phyloP scores from a whole-genome alignment of 257 asterid genomes.

The Handroanthus guayacan region DNA sequence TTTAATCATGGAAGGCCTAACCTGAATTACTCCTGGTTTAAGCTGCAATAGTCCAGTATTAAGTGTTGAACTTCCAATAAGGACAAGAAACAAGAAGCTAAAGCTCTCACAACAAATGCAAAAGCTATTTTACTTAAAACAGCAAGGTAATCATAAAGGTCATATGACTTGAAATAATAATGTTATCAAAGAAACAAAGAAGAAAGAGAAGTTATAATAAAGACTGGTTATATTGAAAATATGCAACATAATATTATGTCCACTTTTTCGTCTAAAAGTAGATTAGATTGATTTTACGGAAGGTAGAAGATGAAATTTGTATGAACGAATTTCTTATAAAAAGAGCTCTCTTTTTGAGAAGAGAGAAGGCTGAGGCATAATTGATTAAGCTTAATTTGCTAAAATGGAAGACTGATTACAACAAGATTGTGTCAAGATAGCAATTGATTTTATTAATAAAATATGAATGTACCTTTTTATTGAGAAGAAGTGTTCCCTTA shows the following conservation, averaged over 20 bases:
- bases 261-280: too few relatives aligned
- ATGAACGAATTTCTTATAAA: too few relatives aligned
- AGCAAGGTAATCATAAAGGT: too few relatives aligned
- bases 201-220: too few relatives aligned
- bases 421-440: not conserved
- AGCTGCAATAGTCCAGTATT: constrained; percentile 51
- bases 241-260: too few relatives aligned
- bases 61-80: not conserved
- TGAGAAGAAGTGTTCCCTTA: constrained; percentile 87
- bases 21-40: constrained; percentile 64
- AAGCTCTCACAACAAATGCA: constrained; percentile 22
- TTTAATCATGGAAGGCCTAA: constrained; percentile 90
- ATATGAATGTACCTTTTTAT: constrained; percentile 60
- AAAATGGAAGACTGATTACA: not conserved
- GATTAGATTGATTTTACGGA: too few relatives aligned
- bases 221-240: too few relatives aligned
- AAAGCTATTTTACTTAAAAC: too few relatives aligned
- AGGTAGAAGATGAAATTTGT: too few relatives aligned
- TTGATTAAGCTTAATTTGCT: not conserved
- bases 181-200: too few relatives aligned
- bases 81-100: constrained; percentile 5
- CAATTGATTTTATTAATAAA: not conserved
- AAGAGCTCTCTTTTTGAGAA: too few relatives aligned
- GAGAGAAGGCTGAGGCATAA: not conserved
- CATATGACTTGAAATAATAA: too few relatives aligned